phyloP scores from a whole-genome alignment of 2,329 filamentous ascomycete genomes.

The Ophioceras dolichostomum region DNA sequence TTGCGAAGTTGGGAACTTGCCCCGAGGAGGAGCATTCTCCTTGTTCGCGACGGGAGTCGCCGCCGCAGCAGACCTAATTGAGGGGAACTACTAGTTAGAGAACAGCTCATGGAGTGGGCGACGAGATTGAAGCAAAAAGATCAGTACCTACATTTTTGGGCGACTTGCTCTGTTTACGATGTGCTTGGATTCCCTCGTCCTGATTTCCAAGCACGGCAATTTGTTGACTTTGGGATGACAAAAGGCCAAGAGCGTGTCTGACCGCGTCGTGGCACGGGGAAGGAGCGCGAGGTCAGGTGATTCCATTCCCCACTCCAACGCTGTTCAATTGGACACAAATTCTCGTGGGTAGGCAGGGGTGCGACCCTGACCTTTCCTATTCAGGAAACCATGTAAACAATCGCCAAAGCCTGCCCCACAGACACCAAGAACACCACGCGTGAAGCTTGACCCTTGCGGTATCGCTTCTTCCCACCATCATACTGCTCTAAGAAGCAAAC shows the following conservation, averaged over 20 bases:
- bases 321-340: too few relatives aligned
- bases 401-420: background rate
- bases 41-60: constrained; percentile 26
- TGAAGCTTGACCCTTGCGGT: too few relatives aligned
- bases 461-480: too few relatives aligned
- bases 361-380: too few relatives aligned
- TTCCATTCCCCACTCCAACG: background rate
- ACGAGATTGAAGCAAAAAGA: background rate
- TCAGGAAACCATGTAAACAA: constrained; percentile 3
- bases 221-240: constrained; percentile 3
- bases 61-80: constrained; percentile 1
- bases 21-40: constrained; percentile 28
- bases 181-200: too few relatives aligned
- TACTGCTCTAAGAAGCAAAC: too few relatives aligned
- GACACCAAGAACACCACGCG: background rate
- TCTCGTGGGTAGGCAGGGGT: too few relatives aligned
- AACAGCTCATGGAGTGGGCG: background rate
- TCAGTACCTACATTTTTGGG: background rate
- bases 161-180: background rate
- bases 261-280: background rate
- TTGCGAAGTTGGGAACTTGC: constrained; percentile 37
- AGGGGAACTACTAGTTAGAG: background rate
- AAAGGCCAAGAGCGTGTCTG: background rate
- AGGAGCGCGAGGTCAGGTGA: constrained; percentile 4
- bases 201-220: too few relatives aligned